Evolutionary conservation across 768 basidiomycete species (phyloP), one percentile per base, ranked within the genome.

Genomic region (Leccinum arenicola): DNA sequence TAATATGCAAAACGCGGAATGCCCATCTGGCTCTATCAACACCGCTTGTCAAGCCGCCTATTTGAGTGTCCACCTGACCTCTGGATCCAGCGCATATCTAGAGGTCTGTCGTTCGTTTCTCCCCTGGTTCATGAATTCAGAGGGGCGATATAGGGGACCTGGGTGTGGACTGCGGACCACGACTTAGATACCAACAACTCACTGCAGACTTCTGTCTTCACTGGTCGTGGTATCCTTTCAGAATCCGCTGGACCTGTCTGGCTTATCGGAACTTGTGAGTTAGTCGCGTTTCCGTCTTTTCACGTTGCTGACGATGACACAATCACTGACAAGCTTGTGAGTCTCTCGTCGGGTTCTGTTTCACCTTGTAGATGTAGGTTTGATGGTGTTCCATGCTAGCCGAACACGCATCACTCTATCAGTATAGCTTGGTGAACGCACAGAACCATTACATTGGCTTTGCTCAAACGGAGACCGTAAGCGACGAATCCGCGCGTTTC

Each of bases 151-250:
- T 55, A 88, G 85, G 87, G 86, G 4, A 80, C 84, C 15, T 92
- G 89, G 91, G 81, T 89, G 4, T 93, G 91, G 91, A 74, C 82
- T 9, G 88, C 90, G 14, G 91, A 93, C 64, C 91, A 93, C 64
- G 67, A 68, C 38, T 5, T 68, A 6, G 85, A 89, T 59, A 73
- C 88, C 25, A 83, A 43, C 8, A 72, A 74, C 10, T 67, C 77
- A 31, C 75, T 75, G n/a, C 11, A 84, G 60, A 71, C 84, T 45
- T 78, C 81, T 1, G 61, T 88, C n/a, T 92, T 74, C 58, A 81
- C 80, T 35, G 91, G 88, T 0, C 82, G 91, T 23, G 91, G 91
- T 6, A 82, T 92, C 29, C 76, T 90, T 31, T 88, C 86, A 0
- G 83, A 92, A 68, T 88, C 87, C 5, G 74, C 76, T n/a, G 90